Conservation (phyloP, 768 basidiomycete species). For the Tubosaeta sp. region DNA sequence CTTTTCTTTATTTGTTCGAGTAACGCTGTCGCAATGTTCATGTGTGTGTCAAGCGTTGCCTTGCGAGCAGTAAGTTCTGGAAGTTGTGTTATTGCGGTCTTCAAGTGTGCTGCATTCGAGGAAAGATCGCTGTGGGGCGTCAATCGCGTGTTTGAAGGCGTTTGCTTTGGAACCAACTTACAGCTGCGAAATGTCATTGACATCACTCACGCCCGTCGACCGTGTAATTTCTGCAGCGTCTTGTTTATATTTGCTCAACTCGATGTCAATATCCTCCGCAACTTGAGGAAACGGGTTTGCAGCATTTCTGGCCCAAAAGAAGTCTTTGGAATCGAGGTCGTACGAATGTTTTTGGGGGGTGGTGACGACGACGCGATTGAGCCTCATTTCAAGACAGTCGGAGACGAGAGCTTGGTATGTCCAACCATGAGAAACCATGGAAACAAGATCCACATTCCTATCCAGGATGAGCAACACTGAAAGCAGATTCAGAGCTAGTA, state of each 20-base stretch:
- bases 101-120: conserved; percentile 89
- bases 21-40: conserved; percentile 97
- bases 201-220: conserved; percentile 92
- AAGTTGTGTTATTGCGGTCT: conserved; percentile 94
- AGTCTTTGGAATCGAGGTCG: conserved; percentile 97
- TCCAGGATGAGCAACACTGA: conserved; percentile 91
- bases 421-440: conserved; percentile 96
- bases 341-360: conserved; percentile 76
- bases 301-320: conserved; percentile 98
- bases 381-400: conserved; percentile 94
- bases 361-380: conserved; percentile 88
- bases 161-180: conserved; percentile 35
- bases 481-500: conserved; percentile 2
- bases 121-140: conserved; percentile 62
- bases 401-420: conserved; percentile 98
- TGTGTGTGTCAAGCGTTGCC: conserved; percentile 94
- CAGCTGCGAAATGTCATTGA: conserved; percentile 94
- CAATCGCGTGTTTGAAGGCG: conserved; percentile 2
- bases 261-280: conserved; percentile 92
- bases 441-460: conserved; percentile 89
- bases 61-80: conserved; percentile 97
- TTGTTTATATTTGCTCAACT: conserved; percentile 88
- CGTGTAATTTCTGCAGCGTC: conserved; percentile 97
- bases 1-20: conserved; percentile 94
- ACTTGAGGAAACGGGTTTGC: conserved; percentile 97